Conservation (phyloP, 148 eudicot species). For the Amaranthus palmeri region DNA sequence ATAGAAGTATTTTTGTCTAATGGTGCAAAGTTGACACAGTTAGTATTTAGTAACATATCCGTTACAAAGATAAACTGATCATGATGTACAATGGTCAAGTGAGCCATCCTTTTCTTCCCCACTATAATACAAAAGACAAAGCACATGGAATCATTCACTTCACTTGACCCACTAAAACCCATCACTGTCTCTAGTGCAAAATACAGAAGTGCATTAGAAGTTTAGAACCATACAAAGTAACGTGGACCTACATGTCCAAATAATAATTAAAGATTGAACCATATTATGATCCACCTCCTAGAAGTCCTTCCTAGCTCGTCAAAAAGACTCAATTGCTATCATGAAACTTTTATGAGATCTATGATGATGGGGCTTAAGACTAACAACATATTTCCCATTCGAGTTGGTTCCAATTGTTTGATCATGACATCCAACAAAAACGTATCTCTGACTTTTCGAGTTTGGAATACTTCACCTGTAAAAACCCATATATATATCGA, state of each 20-base stretch:
- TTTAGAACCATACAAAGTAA: not conserved
- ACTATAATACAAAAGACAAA: conserved; percentile 18
- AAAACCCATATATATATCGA: too few relatives aligned
- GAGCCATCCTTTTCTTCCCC: not conserved
- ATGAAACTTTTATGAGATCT: not conserved
- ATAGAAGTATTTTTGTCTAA: too few relatives aligned
- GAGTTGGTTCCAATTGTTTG: not conserved
- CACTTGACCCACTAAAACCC: conserved; percentile 19
- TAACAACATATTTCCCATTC: not conserved
- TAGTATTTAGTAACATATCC: not conserved
- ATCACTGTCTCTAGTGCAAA: not conserved
- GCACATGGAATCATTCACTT: conserved; percentile 35
- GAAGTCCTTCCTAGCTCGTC: not conserved
- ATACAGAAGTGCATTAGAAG: not conserved
- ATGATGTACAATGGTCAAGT: not conserved
- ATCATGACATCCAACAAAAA: conserved; percentile 1
- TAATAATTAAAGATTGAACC: too few relatives aligned
- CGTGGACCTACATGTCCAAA: not conserved
- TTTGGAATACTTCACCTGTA: too few relatives aligned
- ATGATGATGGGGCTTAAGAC: not conserved
- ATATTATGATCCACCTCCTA: too few relatives aligned
- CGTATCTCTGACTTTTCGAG: not conserved
- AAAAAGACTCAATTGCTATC: not conserved
- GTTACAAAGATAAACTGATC: not conserved
- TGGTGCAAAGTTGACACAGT: not conserved